These are phyloP conservation scores for Lotus japonicus DNA, from an alignment of 306 rosid species.

Conservation along the genomic window DNA sequence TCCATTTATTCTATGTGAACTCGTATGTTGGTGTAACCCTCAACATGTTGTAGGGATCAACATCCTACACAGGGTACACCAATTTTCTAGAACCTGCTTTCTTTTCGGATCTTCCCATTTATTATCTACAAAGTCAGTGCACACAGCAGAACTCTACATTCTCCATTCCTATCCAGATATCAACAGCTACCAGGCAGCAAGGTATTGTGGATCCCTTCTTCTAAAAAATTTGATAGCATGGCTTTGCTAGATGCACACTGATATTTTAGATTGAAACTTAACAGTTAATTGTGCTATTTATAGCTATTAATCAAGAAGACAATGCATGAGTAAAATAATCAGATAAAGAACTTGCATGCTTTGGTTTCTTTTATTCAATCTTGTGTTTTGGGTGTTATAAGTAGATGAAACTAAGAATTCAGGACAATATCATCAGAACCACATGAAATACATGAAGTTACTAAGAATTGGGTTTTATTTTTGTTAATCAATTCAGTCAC, in stretches of 20 bases:
- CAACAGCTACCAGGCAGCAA: conserved; percentile 27
- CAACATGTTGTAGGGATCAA: conserved; percentile 63
- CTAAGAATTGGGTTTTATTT: no score
- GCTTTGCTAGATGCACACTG: background rate
- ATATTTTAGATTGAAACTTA: background rate
- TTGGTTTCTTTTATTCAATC: background rate
- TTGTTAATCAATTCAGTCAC: no score
- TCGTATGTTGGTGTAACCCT: background rate
- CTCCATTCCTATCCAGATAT: conserved; percentile 36
- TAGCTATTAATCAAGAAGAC: no score
- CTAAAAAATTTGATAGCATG: no score
- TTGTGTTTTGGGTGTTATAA: background rate
- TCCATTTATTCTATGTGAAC: background rate
- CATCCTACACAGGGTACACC: conserved; percentile 35
- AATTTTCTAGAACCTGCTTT: conserved; percentile 87
- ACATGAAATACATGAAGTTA: no score
- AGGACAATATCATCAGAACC: background rate
- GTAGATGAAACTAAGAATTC: background rate
- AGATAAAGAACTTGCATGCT: background rate
- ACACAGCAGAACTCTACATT: conserved; percentile 34
- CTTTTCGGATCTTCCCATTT: conserved; percentile 54
- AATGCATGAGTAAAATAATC: background rate
- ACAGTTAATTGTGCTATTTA: background rate
- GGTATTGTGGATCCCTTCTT: conserved; percentile 45
- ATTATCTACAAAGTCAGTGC: conserved; percentile 62